Conservation (phyloP, 2,329 filamentous ascomycete genomes). For the Hypoxylon sp. region DNA sequence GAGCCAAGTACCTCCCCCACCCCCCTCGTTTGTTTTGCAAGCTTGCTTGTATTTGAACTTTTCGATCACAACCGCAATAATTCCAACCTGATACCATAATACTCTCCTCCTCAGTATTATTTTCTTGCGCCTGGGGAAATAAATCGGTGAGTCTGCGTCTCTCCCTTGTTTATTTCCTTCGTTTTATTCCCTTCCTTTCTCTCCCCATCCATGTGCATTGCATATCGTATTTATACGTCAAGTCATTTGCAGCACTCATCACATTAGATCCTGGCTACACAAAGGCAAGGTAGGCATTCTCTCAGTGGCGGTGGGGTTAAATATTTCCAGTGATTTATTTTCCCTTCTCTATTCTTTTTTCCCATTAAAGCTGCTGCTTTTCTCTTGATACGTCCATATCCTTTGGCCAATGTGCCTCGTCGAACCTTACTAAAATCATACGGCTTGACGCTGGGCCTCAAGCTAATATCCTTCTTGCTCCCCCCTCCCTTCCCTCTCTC, state of each 20-base stretch:
- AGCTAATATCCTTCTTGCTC: slow-evolving; percentile 4
- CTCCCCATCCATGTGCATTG: slow-evolving; percentile 24
- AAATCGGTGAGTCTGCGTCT: slow-evolving; percentile 21
- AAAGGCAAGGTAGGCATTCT: slow-evolving; percentile 16
- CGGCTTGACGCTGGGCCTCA: neutral
- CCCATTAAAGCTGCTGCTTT: neutral
- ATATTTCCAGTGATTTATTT: too few relatives aligned
- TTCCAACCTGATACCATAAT: slow-evolving; percentile 33
- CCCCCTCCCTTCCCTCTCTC: neutral
- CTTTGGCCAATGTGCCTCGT: neutral
- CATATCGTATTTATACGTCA: slow-evolving; percentile 22
- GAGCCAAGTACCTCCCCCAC: slow-evolving; percentile 31
- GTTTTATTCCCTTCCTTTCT: slow-evolving; percentile 1
- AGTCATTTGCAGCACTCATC: slow-evolving; percentile 29
- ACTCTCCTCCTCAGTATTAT: slow-evolving; percentile 23
- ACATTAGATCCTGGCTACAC: slow-evolving; percentile 24
- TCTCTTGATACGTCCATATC: neutral
- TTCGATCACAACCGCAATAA: slow-evolving; percentile 22
- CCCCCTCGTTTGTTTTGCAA: slow-evolving; percentile 32
- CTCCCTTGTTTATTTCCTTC: too few relatives aligned
- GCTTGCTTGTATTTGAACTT: slow-evolving; percentile 17
- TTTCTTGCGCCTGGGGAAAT: slow-evolving; percentile 5
- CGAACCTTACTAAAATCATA: neutral
- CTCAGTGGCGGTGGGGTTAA: slow-evolving; percentile 11
- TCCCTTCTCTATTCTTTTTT: slow-evolving; percentile 1